Conservation (phyloP, 2,329 filamentous ascomycete genomes). For the Sclerotinia glacialis region DNA sequence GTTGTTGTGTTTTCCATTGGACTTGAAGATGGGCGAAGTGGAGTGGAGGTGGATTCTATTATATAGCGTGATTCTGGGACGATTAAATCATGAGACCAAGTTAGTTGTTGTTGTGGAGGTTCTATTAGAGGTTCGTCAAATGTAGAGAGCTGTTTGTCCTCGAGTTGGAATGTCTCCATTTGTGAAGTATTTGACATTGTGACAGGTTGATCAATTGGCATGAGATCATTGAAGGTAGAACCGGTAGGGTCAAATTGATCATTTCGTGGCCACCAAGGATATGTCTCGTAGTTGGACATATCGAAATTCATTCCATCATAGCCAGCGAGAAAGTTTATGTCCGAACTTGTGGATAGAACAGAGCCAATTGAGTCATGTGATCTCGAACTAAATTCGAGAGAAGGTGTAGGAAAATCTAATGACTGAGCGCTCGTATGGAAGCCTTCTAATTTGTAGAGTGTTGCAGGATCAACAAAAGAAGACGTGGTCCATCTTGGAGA, state of each 20-base stretch:
- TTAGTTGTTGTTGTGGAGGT: background rate
- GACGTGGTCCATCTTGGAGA: conserved; percentile 12
- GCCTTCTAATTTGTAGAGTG: conserved; percentile 20
- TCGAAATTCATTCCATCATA: conserved; percentile 19
- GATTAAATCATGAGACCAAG: background rate
- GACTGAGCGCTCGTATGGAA: conserved; percentile 18
- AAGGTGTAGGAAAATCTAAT: conserved; percentile 16
- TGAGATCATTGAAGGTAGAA: conserved; percentile 1
- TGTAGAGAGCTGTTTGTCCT: background rate
- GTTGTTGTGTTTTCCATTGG: conserved; percentile 21
- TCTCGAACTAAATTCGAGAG: conserved; percentile 20
- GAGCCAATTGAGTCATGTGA: conserved; percentile 21
- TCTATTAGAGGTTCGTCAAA: background rate
- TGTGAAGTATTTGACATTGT: background rate
- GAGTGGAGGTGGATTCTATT: background rate
- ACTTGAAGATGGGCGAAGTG: conserved; percentile 17
- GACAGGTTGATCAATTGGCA: conserved; percentile 5
- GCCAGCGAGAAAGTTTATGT: conserved; percentile 13
- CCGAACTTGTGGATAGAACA: conserved; percentile 14
- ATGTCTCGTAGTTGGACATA: conserved; percentile 11
- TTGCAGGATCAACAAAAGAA: conserved; percentile 18
- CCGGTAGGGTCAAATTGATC: background rate
- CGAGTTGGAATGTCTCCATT: background rate
- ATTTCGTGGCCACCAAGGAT: conserved; percentile 7
- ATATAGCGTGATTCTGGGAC: background rate